phyloP scores from a whole-genome alignment of 2,329 filamentous ascomycete species.

The Clarireedia monteithiana region DNA sequence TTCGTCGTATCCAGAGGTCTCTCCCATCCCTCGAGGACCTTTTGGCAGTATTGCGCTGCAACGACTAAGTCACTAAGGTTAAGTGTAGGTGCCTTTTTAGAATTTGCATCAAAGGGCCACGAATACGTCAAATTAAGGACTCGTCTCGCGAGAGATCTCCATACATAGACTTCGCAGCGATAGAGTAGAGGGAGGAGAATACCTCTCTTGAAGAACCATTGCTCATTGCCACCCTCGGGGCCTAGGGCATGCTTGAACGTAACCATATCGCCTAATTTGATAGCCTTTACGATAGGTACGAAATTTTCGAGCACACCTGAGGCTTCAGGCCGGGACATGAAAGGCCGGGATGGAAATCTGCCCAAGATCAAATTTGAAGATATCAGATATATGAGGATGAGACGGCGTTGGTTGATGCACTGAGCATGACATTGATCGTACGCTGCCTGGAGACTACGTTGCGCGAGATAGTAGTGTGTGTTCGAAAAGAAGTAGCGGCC shows the following conservation, averaged over 20 bases:
- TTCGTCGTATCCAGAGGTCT: constrained; percentile 24
- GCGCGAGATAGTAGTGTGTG: constrained; percentile 72
- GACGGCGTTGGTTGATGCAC: constrained; percentile 65
- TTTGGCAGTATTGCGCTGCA: constrained; percentile 58
- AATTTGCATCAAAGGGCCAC: constrained; percentile 49
- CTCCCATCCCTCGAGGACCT: constrained; percentile 50
- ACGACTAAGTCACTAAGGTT: constrained; percentile 61
- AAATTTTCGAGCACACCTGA: constrained; percentile 58
- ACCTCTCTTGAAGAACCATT: constrained; percentile 70
- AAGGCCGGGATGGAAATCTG: constrained; percentile 61
- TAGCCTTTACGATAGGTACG: constrained; percentile 61
- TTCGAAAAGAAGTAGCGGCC: constrained; percentile 85
- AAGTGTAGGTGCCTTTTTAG: constrained; percentile 63
- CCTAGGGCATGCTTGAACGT: constrained; percentile 64
- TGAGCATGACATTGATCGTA: constrained; percentile 72
- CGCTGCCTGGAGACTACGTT: constrained; percentile 66
- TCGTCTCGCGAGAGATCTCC: constrained; percentile 72
- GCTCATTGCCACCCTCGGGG: constrained; percentile 42
- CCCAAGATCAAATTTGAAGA: constrained; percentile 78
- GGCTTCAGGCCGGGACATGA: constrained; percentile 67
- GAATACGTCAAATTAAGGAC: constrained; percentile 72
- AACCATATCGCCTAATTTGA: constrained; percentile 66
- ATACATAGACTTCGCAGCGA: constrained; percentile 72
- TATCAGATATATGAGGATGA: constrained; percentile 79
- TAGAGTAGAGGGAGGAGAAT: constrained; percentile 70